Evolutionary conservation across 345 rosid genomes (phyloP).

Genomic region (Salix udensis): DNA sequence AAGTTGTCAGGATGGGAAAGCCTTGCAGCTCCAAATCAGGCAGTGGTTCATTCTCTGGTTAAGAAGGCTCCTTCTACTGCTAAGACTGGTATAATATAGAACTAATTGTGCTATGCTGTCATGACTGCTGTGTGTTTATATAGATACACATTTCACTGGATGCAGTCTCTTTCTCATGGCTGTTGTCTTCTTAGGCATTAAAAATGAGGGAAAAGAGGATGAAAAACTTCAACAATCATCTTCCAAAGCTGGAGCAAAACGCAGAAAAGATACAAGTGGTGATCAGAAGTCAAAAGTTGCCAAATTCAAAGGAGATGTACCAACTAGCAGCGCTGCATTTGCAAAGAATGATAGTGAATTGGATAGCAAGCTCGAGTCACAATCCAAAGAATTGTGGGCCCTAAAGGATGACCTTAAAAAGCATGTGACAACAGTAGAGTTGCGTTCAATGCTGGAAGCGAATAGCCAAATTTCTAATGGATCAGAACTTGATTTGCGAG

Average conservation of each 20-base stretch:
- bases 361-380: slow-evolving; percentile 65
- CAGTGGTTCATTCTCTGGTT: slow-evolving; percentile 42
- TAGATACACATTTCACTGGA: slow-evolving; percentile 4
- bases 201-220: slow-evolving; percentile 26
- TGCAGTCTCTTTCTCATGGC: slow-evolving; percentile 11
- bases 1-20: slow-evolving; percentile 74
- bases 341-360: slow-evolving; percentile 20
- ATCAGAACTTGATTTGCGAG: slow-evolving; percentile 86
- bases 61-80: slow-evolving; percentile 44
- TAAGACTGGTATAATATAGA: slow-evolving; percentile 41
- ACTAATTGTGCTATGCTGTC: not conserved
- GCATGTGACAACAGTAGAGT: slow-evolving; percentile 61
- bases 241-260: slow-evolving; percentile 47
- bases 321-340: slow-evolving; percentile 33
- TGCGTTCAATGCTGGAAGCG: slow-evolving; percentile 75
- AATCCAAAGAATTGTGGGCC: slow-evolving; percentile 76
- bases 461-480: slow-evolving; percentile 78
- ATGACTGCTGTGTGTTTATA: not conserved
- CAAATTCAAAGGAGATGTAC: slow-evolving; percentile 45
- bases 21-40: slow-evolving; percentile 64
- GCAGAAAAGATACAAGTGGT: slow-evolving; percentile 43
- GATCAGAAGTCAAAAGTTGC: slow-evolving; percentile 51
- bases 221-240: slow-evolving; percentile 32
- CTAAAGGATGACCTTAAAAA: slow-evolving; percentile 82
- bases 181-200: slow-evolving; percentile 25